A percentile compares a stretch with the other conserved stretches of the same genome.
Conservation (phyloP, 257 asterid genomes). For the Rehmannia glutinosa region DNA sequence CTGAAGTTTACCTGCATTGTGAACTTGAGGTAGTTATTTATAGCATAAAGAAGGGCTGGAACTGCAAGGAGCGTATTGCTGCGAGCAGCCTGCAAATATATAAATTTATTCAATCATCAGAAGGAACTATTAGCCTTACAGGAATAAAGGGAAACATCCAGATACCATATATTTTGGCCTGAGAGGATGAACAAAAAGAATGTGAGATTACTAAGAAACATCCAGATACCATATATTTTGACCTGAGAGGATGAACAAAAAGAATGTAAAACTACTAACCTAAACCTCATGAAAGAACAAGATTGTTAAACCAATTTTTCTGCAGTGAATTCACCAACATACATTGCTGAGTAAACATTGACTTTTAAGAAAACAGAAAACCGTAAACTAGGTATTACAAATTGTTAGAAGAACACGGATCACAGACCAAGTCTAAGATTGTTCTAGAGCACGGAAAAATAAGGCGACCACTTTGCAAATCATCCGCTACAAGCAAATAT, state of each 20-base stretch:
- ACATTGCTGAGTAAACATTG: neutral
- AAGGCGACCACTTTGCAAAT: neutral
- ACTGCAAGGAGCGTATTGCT: slow-evolving; percentile 82
- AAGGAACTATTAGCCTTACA: slow-evolving; percentile 10
- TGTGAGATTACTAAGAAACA: neutral
- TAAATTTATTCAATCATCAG: slow-evolving; percentile 16
- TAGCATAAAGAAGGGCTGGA: slow-evolving; percentile 91
- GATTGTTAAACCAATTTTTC: neutral
- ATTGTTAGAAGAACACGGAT: neutral
- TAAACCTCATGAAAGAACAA: neutral
- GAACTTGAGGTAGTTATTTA: slow-evolving; percentile 88
- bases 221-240: neutral
- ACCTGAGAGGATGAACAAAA: neutral
- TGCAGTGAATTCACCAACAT: neutral
- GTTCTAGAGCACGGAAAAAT: no score
- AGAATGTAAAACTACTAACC: neutral
- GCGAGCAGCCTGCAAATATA: slow-evolving; percentile 79
- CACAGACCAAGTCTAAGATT: neutral
- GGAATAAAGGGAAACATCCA: slow-evolving; percentile 3
- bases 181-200: neutral
- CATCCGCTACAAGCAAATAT: neutral
- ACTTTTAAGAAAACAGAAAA: neutral
- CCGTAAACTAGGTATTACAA: neutral
- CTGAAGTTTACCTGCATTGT: slow-evolving; percentile 71
- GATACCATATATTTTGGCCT: neutral